phyloP scores from a whole-genome alignment of 2,329 filamentous ascomycete species.

The Pseudogymnoascus sp. region DNA sequence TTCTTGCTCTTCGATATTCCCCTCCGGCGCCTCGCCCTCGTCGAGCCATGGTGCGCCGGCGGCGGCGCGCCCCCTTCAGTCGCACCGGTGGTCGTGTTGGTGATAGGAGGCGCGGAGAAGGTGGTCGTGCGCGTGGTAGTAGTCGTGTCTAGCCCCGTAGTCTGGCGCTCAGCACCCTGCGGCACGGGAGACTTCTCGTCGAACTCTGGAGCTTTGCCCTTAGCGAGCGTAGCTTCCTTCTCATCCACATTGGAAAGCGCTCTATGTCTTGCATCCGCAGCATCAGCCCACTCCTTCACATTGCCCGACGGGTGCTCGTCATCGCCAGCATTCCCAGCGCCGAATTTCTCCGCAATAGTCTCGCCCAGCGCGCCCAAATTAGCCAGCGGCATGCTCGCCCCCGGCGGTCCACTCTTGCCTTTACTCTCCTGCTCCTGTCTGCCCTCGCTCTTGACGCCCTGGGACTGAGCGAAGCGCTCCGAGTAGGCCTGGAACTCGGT shows the following conservation, averaged over 20 bases:
- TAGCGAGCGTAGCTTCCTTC: background rate
- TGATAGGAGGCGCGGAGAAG: conserved; percentile 35
- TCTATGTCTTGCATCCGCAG: conserved; percentile 20
- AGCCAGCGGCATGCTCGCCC: conserved; percentile 14
- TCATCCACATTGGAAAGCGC: background rate
- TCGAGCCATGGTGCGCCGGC: conserved; percentile 34
- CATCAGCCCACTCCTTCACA: conserved; percentile 24
- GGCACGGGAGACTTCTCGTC: background rate
- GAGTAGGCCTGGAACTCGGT: conserved; percentile 52
- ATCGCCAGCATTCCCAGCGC: conserved; percentile 9
- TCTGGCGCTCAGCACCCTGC: background rate
- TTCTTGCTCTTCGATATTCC: conserved; percentile 56
- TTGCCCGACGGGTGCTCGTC: conserved; percentile 21
- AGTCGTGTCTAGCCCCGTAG: conserved; percentile 29
- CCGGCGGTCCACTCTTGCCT: conserved; percentile 28
- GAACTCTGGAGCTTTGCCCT: background rate
- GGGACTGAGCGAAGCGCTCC: conserved; percentile 56
- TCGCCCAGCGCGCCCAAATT: conserved; percentile 15
- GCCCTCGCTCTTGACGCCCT: conserved; percentile 30
- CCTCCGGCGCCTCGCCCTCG: conserved; percentile 53
- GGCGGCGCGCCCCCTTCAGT: background rate
- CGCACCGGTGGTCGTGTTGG: background rate
- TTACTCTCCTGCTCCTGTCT: conserved; percentile 25
- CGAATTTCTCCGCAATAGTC: conserved; percentile 23
- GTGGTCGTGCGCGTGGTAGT: conserved; percentile 46